Percentiles rank a stretch among this genome's conserved stretches.
Conservation (phyloP, 192 early-diverging fungal species). For the Irineochytrium annulatum region DNA sequence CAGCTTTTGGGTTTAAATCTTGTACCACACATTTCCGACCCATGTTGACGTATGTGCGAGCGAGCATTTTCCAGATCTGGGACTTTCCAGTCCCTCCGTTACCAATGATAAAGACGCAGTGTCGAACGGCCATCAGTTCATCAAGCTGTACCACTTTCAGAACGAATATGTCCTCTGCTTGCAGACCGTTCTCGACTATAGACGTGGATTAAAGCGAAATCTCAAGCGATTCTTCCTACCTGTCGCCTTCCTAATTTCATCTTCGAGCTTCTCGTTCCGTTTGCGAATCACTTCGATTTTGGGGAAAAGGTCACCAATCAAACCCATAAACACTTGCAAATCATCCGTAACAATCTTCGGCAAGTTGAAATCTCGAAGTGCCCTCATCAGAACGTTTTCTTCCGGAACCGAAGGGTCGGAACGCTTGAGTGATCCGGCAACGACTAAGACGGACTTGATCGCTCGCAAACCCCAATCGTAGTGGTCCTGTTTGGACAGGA, state of each 20-base stretch:
- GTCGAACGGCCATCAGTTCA: conserved; percentile 60
- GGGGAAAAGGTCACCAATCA: conserved; percentile 63
- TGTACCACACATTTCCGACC: conserved; percentile 54
- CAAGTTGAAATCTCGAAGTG: conserved; percentile 64
- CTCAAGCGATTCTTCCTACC: too few species aligned
- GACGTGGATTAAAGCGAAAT: too few species aligned
- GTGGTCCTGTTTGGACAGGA: conserved; percentile 66
- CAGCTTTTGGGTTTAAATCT: conserved; percentile 63
- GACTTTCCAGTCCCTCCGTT: conserved; percentile 62
- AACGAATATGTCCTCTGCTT: conserved; percentile 64
- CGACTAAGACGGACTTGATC: conserved; percentile 65
- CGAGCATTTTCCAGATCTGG: conserved; percentile 66
- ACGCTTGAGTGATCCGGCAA: conserved; percentile 60
- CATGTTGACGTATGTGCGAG: conserved; percentile 54
- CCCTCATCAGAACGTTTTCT: conserved; percentile 64
- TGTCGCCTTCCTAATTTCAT: conserved; percentile 62
- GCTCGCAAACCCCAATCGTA: conserved; percentile 68
- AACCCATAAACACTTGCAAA: conserved; percentile 62
- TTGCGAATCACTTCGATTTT: conserved; percentile 59
- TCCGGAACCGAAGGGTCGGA: conserved; percentile 58
- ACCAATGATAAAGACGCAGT: conserved; percentile 68
- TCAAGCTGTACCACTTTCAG: conserved; percentile 62
- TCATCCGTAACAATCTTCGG: conserved; percentile 65
- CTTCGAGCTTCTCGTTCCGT: conserved; percentile 54
- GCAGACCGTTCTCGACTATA: conserved; percentile 54